Evolutionary conservation across 805 yeast species (phyloP), one percentile per base, ranked within the genome.

Genomic region (Monosporozyma yasuniensis): DNA sequence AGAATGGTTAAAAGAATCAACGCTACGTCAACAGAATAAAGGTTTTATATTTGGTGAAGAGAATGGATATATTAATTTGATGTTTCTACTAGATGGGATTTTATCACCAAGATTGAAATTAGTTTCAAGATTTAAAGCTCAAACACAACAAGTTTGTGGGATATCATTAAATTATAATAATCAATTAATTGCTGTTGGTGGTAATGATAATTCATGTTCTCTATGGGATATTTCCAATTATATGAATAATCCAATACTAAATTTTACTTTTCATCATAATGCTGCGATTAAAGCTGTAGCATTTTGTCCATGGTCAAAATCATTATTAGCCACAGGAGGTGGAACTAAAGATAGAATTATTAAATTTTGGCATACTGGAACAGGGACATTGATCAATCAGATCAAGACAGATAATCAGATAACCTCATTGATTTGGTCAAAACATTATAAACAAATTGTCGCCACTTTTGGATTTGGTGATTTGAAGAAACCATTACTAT

Each of bases 241-340:
- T 7, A 51, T 67, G 4, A 42, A 53, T 3, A 49, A 61, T 0
- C 84, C 91, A 9, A 58, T 49, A 21, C 57, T 77, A 45, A 65
- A 69, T 52, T 79, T 73, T 60, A 61, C 66, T 9, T 69, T 89
- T 47, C 78, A 74, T 0, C 97, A 90, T 59, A 69, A 72, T 2
- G 95, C 96, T 1, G 97, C 97, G 0, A 90, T 90, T 0, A 89
- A 89, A 58, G 97, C 96, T 0, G 71, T 90, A 43, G 84, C 91
- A 3, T 90, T 79, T 58, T 90, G 96, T 61, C 97, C 97, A 0
- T 89, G 96, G 96, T 75, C 87, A 18, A 79, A 79, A 12, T 74
- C 84, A 2, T 67, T 90, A 8, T 64, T 90, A 34, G 96, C 91
- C 0, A 88, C 96, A 0, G 97, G 97, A 0, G 96, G 93, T 2